Evolutionary conservation across 2,329 filamentous ascomycete genomes (phyloP).

Genomic region (Hawksworthiomyces lignivorus): DNA sequence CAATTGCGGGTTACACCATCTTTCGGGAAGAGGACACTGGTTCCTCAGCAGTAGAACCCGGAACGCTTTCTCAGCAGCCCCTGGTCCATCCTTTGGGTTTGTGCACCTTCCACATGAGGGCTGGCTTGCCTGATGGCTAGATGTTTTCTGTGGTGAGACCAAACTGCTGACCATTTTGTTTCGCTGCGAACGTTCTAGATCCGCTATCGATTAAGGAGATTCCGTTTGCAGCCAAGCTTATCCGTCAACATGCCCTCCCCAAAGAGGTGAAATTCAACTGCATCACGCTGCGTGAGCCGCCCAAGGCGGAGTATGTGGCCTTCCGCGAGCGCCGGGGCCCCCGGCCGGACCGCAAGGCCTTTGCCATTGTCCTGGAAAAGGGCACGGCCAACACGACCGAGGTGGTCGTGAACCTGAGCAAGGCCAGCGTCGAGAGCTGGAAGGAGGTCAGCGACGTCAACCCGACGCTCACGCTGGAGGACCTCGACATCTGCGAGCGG

Average conservation of each 20-base stretch:
- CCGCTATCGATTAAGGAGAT: constrained; percentile 50
- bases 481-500: constrained; percentile 72
- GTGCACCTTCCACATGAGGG: too few species aligned
- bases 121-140: too few species aligned
- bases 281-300: constrained; percentile 75
- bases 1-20: constrained; percentile 38
- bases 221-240: constrained; percentile 49
- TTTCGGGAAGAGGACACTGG: constrained; percentile 34
- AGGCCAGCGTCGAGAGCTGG: constrained; percentile 64
- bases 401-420: constrained; percentile 66
- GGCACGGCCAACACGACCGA: constrained; percentile 72
- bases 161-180: too few species aligned
- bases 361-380: constrained; percentile 79
- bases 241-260: constrained; percentile 61
- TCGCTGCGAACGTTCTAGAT: constrained; percentile 30
- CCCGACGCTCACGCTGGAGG: constrained; percentile 89
- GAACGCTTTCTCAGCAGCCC: constrained; percentile 20
- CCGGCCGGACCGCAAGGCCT: constrained; percentile 55
- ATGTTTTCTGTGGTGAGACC: too few species aligned
- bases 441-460: constrained; percentile 68
- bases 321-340: constrained; percentile 64
- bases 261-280: constrained; percentile 77
- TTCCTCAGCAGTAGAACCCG: constrained; percentile 23
- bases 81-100: constrained; percentile 31
- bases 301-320: constrained; percentile 72